Conservation (phyloP, 1,284 basidiomycete species). For the Neolentinus lepideus region DNA sequence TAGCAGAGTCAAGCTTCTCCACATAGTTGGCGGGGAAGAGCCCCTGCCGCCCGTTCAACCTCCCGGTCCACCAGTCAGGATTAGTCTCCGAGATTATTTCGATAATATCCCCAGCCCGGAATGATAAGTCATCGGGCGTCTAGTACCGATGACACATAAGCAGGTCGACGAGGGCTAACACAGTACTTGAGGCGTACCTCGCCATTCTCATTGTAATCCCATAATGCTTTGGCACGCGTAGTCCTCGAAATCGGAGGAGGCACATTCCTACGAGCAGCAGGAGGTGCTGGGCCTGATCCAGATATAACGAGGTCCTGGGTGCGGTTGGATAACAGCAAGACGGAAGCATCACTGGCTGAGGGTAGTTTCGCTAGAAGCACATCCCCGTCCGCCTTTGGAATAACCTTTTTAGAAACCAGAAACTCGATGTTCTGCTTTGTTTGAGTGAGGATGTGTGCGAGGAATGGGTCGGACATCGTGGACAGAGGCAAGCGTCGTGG, state of each 20-base stretch:
- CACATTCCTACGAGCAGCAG: conserved; percentile 12
- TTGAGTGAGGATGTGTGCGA: conserved; percentile 48
- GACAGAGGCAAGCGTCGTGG: neutral
- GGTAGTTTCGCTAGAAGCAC: conserved; percentile 46
- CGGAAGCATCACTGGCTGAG: conserved; percentile 9
- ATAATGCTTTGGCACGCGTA: conserved; percentile 36
- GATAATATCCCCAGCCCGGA: conserved; percentile 49
- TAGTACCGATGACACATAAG: conserved; percentile 17
- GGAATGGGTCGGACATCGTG: neutral
- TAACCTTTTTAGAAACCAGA: conserved; percentile 49
- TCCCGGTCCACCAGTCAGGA: conserved; percentile 61
- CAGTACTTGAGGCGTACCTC: conserved; percentile 25
- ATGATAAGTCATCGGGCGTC: conserved; percentile 56
- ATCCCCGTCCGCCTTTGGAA: conserved; percentile 44
- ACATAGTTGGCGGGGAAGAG: conserved; percentile 62
- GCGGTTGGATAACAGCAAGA: conserved; percentile 7
- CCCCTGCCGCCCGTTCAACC: conserved; percentile 46
- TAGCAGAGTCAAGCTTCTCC: conserved; percentile 32
- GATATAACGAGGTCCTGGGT: conserved; percentile 1
- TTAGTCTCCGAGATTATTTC: conserved; percentile 57
- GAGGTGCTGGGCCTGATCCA: conserved; percentile 12
- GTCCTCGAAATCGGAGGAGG: conserved; percentile 17
- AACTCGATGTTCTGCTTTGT: conserved; percentile 58
- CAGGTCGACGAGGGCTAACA: neutral
- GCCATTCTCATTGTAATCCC: conserved; percentile 59